Evolutionary conservation across 345 rosid genomes (phyloP), one percentile per base, ranked within the genome.

Genomic region (Triadica sebifera): DNA sequence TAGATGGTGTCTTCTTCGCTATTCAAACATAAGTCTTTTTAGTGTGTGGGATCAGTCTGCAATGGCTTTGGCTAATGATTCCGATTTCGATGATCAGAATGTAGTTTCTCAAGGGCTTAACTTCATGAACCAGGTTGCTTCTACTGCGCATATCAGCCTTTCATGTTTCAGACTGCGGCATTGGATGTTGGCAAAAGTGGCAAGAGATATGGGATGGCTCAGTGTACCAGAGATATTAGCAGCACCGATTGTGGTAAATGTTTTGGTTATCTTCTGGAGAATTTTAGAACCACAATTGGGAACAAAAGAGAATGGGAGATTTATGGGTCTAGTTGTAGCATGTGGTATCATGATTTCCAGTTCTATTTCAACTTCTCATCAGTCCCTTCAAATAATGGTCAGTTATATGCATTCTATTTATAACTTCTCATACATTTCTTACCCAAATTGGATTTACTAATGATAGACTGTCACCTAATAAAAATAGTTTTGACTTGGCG

Each of bases 181-280:
- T 58, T 84, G 66, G 86, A 86, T 75, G 82, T 49, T 5, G 87
- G 86, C 9, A 69, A 67, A 56, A 61, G 17, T 16, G 87, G 84
- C 69, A 86, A 70, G 78, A 74, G 86, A 74, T 82, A 80, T 69
- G 87, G 83, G 20, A 79, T 86, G 87, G 86, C 81, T 70, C 87
- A 84, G 55, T 84, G 86, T 69, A 79, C 63, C 13, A 77, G 84
- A 55, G 89, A 79, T 65, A 64, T 84, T 43, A 78, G 81, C 41
- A 67, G 64, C 20, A 69, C 45, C 8, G 82, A 82, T 12, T 86
- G 86, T 39, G 38, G 80, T 29, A 75, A 51, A 20, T 86, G 89
- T 70, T 73, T 86, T 80, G 47, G 71, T 55, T 25, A 29, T 45
- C 78, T 63, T 47, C 37, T 86, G 75, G 41, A 1, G 67, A 77